Conservation (phyloP, 345 rosid genomes). For the Hirschfeldia incana region DNA sequence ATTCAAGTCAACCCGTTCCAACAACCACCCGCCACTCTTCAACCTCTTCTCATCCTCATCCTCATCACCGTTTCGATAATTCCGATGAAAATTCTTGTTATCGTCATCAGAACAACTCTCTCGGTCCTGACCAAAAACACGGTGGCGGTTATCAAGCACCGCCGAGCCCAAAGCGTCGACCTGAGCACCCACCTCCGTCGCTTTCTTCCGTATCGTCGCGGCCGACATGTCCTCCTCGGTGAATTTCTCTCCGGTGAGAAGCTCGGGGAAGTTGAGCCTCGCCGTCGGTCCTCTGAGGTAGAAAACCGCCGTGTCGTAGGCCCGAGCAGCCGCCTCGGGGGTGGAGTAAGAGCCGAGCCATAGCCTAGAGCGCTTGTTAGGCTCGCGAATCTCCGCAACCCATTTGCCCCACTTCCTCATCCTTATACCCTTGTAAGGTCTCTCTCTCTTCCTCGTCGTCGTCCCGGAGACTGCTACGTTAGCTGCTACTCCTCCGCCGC, state of each 20-base stretch:
- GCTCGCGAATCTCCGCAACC: conserved; percentile 99
- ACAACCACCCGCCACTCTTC: conserved; percentile 48
- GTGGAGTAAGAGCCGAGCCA: conserved; percentile 98
- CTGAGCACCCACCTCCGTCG: conserved; percentile 87
- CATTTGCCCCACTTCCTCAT: conserved; percentile 99
- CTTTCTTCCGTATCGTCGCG: conserved; percentile 80
- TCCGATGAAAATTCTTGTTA: conserved; percentile 23
- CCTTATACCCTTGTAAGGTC: conserved; percentile 91
- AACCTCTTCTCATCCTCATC: conserved; percentile 32
- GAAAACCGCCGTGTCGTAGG: conserved; percentile 95
- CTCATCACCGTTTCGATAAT: not conserved
- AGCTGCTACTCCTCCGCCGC: conserved; percentile 42
- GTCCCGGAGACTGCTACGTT: conserved; percentile 34
- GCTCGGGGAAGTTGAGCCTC: conserved; percentile 89
- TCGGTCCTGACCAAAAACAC: conserved; percentile 30
- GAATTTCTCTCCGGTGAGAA: conserved; percentile 57
- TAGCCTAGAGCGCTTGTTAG: conserved; percentile 88
- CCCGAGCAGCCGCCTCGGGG: conserved; percentile 91
- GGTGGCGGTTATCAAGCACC: conserved; percentile 40
- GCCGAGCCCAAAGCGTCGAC: conserved; percentile 84
- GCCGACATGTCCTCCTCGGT: conserved; percentile 74
- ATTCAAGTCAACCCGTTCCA: conserved; percentile 83
- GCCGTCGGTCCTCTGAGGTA: conserved; percentile 93
- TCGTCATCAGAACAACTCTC: conserved; percentile 8
- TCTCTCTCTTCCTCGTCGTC: conserved; percentile 48